Percentiles rank a stretch among this genome's conserved stretches.
phyloP scores from a whole-genome alignment of 1,139 yeast genomes.

The Meyerozyma guilliermondii region DNA sequence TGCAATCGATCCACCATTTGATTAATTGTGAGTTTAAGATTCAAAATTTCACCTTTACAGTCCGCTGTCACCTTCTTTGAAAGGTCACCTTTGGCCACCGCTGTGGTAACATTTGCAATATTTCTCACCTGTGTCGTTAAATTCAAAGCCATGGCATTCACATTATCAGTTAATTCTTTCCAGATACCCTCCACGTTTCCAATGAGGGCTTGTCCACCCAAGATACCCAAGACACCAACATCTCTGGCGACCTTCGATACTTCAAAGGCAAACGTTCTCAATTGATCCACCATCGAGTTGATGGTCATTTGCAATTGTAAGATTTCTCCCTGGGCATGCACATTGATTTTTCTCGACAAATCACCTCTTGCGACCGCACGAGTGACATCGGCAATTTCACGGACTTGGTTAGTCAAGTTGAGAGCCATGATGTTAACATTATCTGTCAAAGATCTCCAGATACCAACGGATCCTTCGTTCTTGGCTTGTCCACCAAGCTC shows the following conservation, averaged over 20 bases:
- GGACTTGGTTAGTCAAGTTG: constrained; percentile 73
- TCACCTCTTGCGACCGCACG: constrained; percentile 82
- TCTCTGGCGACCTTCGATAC: constrained; percentile 86
- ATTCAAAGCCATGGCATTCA: constrained; percentile 86
- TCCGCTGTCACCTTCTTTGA: constrained; percentile 84
- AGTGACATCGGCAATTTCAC: constrained; percentile 87
- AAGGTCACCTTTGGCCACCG: constrained; percentile 87
- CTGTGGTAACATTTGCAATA: constrained; percentile 87
- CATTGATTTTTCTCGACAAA: constrained; percentile 69
- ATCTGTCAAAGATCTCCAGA: constrained; percentile 80
- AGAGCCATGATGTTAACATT: constrained; percentile 86
- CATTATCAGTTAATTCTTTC: constrained; percentile 85
- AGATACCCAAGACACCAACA: constrained; percentile 82
- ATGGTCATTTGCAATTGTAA: constrained; percentile 74
- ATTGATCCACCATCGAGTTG: constrained; percentile 84
- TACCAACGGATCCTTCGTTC: constrained; percentile 77
- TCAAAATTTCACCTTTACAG: constrained; percentile 83
- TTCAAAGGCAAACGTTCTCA: constrained; percentile 82
- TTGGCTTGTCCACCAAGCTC: constrained; percentile 86
- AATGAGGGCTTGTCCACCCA: constrained; percentile 85
- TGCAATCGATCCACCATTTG: constrained; percentile 88
- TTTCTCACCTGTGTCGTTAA: constrained; percentile 84
- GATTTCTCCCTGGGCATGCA: constrained; percentile 82
- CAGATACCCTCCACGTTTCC: constrained; percentile 85
- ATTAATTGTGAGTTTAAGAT: constrained; percentile 71